Base-by-base conservation (phyloP, 176 grass and related monocot genomes). In the Carex parvula region DNA sequence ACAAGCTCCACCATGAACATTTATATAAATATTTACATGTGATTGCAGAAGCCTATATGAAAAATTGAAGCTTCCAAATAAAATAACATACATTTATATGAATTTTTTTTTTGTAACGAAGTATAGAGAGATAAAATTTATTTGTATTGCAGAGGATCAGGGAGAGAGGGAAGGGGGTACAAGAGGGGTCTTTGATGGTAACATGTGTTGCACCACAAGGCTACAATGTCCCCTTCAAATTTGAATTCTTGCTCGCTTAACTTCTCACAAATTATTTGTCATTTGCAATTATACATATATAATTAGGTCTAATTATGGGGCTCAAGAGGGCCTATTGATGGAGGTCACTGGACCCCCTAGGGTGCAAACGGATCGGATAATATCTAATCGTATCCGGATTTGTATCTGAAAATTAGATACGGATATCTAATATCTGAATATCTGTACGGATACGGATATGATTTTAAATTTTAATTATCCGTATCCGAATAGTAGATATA, bases 171-270 rank as follows among this genome's bases (percentile, higher is more conserved):
- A 8, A 69, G 2, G 35, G 66, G 57, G 13, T 16, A 70, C 67
- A 62, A n/a, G 17, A 39, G 52, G 78, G 56, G 56, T 37, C 77
- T 39, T 48, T 64, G 79, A 44, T 46, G 39, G 79, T 37, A 64
- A 21, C n/a, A 64, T 58, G 61, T 82, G 60, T 46, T 82, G 58
- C 8, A 52, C 0, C 11, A 48, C 8, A 82, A 66, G 79, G 55
- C 35, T 44, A 82, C 79, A 48, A 65, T 46, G 15, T 82, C 39
- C 5, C 37, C 9, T 82, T 82, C 57, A 64, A 20, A 8, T 80
- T 80, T 60, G 78, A 80, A 80, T 60, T 20, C 14, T 60, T 60
- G 78, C 24, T 80, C n/a, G 14, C 39, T 78, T 61, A 80, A 18
- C 58, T 62, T 42, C 15, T 62, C 58, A 35, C 78, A 42, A 60